Evolutionary conservation across 164 flowering plant genomes (phyloP).

Genomic region (Euptelea pleiosperma): DNA sequence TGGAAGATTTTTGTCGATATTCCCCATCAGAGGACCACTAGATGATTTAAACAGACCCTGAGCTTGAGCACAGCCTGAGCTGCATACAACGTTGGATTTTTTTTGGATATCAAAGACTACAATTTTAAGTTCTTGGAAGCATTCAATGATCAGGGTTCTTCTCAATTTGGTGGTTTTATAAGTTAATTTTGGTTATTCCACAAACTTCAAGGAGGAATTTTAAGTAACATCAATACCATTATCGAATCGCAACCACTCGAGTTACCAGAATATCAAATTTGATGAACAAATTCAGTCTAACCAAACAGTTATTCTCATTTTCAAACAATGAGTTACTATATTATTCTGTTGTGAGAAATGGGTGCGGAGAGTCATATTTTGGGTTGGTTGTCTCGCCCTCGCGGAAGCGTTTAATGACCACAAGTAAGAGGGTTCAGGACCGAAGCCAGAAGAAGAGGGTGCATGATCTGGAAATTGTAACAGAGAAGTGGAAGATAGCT

Average conservation of each 20-base stretch:
- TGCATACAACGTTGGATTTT: no score
- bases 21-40: no score
- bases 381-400: not conserved
- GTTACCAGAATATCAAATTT: not conserved
- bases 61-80: no score
- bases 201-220: no score
- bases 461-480: conserved; percentile 67
- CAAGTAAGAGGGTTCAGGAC: conserved; percentile 71
- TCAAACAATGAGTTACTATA: not conserved
- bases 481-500: conserved; percentile 61
- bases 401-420: conserved; percentile 60
- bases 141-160: no score
- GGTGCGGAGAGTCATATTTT: not conserved
- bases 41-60: no score
- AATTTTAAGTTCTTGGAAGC: no score
- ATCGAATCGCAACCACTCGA: not conserved
- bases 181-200: not conserved
- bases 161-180: not conserved
- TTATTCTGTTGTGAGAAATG: not conserved
- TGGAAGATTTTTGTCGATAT: no score
- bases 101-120: no score
- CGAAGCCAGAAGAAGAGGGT: conserved; percentile 69
- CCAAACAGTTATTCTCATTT: conserved; percentile 1
- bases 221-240: no score
- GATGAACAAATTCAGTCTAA: conserved; percentile 2